Conservation (phyloP, 2,329 filamentous ascomycete species). For the Aspergillus niger region DNA sequence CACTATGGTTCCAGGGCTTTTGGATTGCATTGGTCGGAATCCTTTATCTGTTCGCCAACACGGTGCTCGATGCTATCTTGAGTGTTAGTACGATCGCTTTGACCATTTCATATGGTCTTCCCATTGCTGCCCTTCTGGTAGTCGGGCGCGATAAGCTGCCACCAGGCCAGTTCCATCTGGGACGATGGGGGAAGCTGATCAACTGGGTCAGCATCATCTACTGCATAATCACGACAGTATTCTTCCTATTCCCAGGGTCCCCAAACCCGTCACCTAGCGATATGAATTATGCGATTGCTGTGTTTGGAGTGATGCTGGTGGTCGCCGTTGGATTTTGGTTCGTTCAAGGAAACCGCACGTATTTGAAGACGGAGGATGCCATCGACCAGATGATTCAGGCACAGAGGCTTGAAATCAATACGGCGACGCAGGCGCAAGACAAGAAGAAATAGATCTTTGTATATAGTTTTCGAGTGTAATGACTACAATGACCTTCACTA, state of each 20-base stretch:
- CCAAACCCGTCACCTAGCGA: constrained; percentile 51
- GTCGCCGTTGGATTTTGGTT: constrained; percentile 56
- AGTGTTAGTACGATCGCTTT: constrained; percentile 60
- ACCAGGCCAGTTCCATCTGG: constrained; percentile 48
- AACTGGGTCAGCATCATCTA: constrained; percentile 57
- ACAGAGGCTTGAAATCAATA: constrained; percentile 24
- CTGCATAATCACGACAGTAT: constrained; percentile 55
- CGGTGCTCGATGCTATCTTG: constrained; percentile 56
- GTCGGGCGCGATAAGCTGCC: constrained; percentile 58
- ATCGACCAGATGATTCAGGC: constrained; percentile 29
- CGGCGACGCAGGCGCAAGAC: not conserved
- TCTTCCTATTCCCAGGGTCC: constrained; percentile 56
- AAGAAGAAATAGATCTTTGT: not conserved
- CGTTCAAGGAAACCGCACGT: constrained; percentile 46
- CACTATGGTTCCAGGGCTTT: constrained; percentile 56
- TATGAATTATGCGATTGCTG: constrained; percentile 62
- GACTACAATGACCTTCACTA: not conserved
- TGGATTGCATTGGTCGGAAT: constrained; percentile 54
- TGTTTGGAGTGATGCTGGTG: constrained; percentile 59
- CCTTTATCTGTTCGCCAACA: constrained; percentile 57
- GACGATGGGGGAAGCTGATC: constrained; percentile 43
- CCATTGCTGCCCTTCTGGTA: constrained; percentile 52
- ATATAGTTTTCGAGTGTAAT: not conserved
- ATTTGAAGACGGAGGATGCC: constrained; percentile 37
- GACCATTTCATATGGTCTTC: constrained; percentile 56